Percentiles rank a stretch among this genome's conserved stretches.
Evolutionary conservation across 129 eudicot species (phyloP).

Genomic region (Dittrichia graveolens): DNA sequence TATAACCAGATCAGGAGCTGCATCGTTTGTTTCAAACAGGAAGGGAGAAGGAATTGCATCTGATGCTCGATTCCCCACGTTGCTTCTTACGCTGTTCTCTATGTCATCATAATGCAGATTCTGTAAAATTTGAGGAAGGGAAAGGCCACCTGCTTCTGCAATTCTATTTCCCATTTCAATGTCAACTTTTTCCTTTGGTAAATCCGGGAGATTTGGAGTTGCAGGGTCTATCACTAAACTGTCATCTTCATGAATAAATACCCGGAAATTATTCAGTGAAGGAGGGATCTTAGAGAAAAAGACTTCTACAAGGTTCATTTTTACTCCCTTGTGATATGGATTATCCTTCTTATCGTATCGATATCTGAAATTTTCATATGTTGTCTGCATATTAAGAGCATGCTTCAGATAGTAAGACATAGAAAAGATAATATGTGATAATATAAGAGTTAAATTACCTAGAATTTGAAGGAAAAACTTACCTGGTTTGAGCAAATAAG

Average conservation of each 20-base stretch:
- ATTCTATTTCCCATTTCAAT: slow-evolving; percentile 51
- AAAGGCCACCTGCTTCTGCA: slow-evolving; percentile 48
- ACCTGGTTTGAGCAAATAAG: slow-evolving; percentile 94
- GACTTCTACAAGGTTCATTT: slow-evolving; percentile 62
- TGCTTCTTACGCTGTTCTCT: slow-evolving; percentile 46
- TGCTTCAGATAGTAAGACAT: neutral
- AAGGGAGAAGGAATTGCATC: slow-evolving; percentile 42
- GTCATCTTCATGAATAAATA: slow-evolving; percentile 57
- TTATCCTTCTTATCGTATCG: slow-evolving; percentile 75
- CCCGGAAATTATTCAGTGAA: slow-evolving; percentile 64
- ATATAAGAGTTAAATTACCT: neutral
- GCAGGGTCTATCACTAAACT: slow-evolving; percentile 35
- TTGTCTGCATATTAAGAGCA: slow-evolving; percentile 59
- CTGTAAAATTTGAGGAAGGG: slow-evolving; percentile 74
- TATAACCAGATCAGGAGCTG: slow-evolving; percentile 13
- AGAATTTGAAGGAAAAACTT: slow-evolving; percentile 23
- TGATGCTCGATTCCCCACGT: slow-evolving; percentile 36
- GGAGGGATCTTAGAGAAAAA: slow-evolving; percentile 73
- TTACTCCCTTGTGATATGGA: slow-evolving; percentile 74
- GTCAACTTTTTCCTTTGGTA: slow-evolving; percentile 70
- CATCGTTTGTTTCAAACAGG: slow-evolving; percentile 26
- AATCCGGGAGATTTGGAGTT: slow-evolving; percentile 33
- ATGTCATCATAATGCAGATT: slow-evolving; percentile 49
- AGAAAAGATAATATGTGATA: neutral
- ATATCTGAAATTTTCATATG: slow-evolving; percentile 84